Evolutionary conservation across 176 grass and related monocot genomes (phyloP), one percentile per base, ranked within the genome.

Genomic region (Pontederia crassipes): DNA sequence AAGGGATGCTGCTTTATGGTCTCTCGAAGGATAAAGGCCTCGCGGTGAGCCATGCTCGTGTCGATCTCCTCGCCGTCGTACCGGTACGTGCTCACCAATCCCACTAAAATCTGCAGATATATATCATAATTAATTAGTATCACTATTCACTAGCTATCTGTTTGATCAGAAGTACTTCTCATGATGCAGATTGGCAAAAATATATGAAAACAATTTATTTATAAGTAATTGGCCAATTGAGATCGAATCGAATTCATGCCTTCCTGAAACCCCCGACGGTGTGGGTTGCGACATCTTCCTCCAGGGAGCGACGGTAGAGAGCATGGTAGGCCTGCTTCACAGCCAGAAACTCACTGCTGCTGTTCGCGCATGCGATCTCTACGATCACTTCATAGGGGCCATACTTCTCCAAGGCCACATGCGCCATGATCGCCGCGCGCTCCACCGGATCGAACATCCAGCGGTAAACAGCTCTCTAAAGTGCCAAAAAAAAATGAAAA

Each of bases 241-340:
- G 20, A 61, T 58, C 28, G 55, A 6, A 8, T 12, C 10, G 13
- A 40, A 16, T 14, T 13, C 55, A 45, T 81, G 85, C 85, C 7
- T 52, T 35, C 28, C 80, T 32, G 64, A 95, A 81, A 49, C 83
- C 73, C 68, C 77, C 86, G 0, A 67, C 55, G 26, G 90, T 50
- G 17, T 63, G 12, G 4, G 64, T 75, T 27, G 90, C 90, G 0
- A 95, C 57, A 28, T 89, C 86, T 77, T 95, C 90, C 68, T 95
- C 90, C 45, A 95, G 65, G 40, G 80, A 95, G 72, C 73, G 63
- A 57, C 72, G 74, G 75, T 72, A 95, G 14, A 81, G 77, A 55
- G 11, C 77, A 17, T 86, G 90, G 56, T 95, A 95, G 11, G 78
- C 74, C 46, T 66, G 71, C 72, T 95, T 95, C 17, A 95, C 83